A percentile compares a stretch with the other conserved stretches of the same genome.
Conservation (phyloP, 495 filamentous ascomycete genomes). For the Penicillium odoratum region DNA sequence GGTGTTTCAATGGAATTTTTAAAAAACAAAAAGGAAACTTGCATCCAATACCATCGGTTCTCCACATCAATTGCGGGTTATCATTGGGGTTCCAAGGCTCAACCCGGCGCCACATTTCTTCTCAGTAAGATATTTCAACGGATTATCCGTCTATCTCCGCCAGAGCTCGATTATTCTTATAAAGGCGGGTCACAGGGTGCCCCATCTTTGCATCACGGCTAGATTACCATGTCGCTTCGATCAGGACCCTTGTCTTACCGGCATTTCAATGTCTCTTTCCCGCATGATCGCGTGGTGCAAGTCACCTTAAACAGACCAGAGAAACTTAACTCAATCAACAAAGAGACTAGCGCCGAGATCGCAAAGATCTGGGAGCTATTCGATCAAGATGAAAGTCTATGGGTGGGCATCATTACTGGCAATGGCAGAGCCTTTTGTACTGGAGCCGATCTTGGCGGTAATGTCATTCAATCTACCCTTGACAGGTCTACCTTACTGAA, state of each 20-base stretch:
- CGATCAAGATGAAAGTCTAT: conserved; percentile 51
- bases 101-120: neutral
- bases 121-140: neutral
- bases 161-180: neutral
- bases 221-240: conserved; percentile 26
- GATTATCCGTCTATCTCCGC: neutral
- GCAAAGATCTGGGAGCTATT: conserved; percentile 51
- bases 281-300: conserved; percentile 40
- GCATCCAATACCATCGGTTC: neutral
- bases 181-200: neutral
- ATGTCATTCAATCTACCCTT: neutral
- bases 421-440: conserved; percentile 57
- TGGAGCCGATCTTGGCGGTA: conserved; percentile 54
- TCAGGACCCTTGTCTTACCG: conserved; percentile 17
- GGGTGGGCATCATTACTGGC: conserved; percentile 57
- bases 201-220: neutral
- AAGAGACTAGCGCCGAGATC: conserved; percentile 48
- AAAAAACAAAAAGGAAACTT: neutral
- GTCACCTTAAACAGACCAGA: conserved; percentile 47
- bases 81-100: conserved; percentile 5
- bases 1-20: neutral
- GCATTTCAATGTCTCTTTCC: conserved; percentile 42
- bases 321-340: conserved; percentile 50
- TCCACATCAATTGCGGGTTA: conserved; percentile 1
- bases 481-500: neutral